phyloP scores from a whole-genome alignment of 768 basidiomycete genomes.

The Chalciporus pseudorubinellus region DNA sequence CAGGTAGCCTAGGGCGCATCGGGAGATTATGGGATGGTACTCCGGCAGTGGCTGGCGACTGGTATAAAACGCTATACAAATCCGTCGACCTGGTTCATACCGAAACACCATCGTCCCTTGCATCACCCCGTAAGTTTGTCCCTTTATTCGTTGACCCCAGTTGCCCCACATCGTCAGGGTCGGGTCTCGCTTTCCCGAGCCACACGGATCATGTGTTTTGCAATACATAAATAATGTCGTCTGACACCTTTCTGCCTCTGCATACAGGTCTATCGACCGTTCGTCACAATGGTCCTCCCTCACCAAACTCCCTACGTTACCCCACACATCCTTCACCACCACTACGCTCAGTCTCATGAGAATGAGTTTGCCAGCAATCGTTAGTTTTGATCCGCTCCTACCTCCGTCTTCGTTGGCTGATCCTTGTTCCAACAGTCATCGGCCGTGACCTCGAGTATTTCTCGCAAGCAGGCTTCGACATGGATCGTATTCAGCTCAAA shows the following conservation, averaged over 20 bases:
- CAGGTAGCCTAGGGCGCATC: slow-evolving; percentile 11
- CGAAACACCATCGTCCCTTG: background rate
- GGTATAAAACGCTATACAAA: slow-evolving; percentile 27
- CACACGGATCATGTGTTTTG: slow-evolving; percentile 25
- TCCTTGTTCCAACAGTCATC: slow-evolving; percentile 55
- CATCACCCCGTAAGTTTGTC: slow-evolving; percentile 20
- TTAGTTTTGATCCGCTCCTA: slow-evolving; percentile 36
- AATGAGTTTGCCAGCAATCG: slow-evolving; percentile 57
- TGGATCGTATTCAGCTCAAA: slow-evolving; percentile 94
- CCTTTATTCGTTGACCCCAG: background rate
- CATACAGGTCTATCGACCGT: background rate
- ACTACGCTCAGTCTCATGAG: slow-evolving; percentile 77
- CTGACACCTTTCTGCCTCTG: background rate
- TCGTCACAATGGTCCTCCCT: slow-evolving; percentile 57
- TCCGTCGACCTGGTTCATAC: background rate
- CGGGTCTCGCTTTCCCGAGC: slow-evolving; percentile 9
- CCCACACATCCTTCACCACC: slow-evolving; percentile 84
- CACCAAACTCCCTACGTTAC: slow-evolving; percentile 83
- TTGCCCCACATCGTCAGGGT: background rate
- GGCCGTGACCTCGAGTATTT: slow-evolving; percentile 94
- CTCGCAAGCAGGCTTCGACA: slow-evolving; percentile 99
- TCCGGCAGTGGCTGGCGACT: slow-evolving; percentile 17
- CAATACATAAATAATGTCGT: slow-evolving; percentile 6
- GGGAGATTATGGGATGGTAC: slow-evolving; percentile 33
- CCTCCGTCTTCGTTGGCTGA: slow-evolving; percentile 9